These are phyloP conservation scores for Aureobasidium sp. DNA, from an alignment of 2,329 filamentous ascomycete genomes.

Conservation along the genomic window DNA sequence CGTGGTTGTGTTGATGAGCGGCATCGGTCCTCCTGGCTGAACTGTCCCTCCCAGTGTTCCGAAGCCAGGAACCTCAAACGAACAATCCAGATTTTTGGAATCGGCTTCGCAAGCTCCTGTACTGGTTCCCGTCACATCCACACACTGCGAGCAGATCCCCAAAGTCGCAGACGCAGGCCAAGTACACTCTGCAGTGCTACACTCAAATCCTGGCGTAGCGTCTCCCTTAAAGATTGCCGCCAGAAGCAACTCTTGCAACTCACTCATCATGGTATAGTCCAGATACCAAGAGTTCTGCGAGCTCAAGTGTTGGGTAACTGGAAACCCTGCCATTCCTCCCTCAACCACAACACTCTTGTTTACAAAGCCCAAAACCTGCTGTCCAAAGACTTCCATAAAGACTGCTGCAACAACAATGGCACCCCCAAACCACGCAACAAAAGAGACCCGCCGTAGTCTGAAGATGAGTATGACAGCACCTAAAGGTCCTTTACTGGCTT, in stretches of 20 bases:
- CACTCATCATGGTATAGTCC: slow-evolving; percentile 6
- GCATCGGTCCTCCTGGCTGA: slow-evolving; percentile 4
- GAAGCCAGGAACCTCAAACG: neutral
- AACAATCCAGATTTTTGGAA: neutral
- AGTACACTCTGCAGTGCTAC: neutral
- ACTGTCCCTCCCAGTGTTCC: neutral
- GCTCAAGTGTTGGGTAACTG: neutral
- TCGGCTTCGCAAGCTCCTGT: neutral
- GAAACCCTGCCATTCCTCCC: neutral
- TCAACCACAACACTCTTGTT: neutral
- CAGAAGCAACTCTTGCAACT: neutral
- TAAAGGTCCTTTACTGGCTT: slow-evolving; percentile 1
- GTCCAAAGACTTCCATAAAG: neutral
- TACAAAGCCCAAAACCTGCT: neutral
- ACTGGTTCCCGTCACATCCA: neutral
- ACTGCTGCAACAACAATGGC: neutral
- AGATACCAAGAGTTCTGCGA: neutral
- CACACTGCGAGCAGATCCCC: neutral
- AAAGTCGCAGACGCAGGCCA: neutral
- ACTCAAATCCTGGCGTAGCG: neutral
- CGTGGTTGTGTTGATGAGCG: neutral
- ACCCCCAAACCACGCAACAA: neutral
- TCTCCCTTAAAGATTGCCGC: neutral
- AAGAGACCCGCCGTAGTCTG: neutral
- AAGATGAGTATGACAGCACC: neutral